phyloP scores from a whole-genome alignment of 2,329 filamentous ascomycete genomes.

The Plenodomus tracheiphilus region DNA sequence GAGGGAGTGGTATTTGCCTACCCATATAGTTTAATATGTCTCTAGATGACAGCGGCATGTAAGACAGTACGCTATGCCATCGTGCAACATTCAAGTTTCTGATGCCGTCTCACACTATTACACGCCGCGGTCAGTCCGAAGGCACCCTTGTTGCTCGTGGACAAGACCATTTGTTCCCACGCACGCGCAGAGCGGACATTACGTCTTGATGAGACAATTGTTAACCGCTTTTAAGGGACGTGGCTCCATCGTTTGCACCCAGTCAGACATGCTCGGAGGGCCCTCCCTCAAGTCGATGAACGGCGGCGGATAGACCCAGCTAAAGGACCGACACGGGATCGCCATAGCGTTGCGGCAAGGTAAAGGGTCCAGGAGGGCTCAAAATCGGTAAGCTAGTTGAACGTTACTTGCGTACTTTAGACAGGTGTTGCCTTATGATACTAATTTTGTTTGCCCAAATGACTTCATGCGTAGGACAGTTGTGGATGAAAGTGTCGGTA shows the following conservation, averaged over 20 bases:
- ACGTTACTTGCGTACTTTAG: background rate
- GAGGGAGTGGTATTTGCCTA: no score
- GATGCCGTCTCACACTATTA: no score
- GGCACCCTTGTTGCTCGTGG: background rate
- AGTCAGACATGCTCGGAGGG: no score
- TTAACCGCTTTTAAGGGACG: background rate
- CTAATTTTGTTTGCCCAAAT: no score
- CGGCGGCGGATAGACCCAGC: background rate
- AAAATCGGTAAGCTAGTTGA: background rate
- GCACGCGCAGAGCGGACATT: background rate
- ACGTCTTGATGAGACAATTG: background rate
- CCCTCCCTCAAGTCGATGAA: background rate
- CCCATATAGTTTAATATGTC: no score
- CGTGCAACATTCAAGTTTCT: no score
- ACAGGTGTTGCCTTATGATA: no score
- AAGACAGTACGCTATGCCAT: no score
- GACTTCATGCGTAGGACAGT: background rate
- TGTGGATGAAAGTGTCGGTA: background rate
- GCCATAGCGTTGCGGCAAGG: constrained; percentile 8
- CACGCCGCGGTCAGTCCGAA: no score
- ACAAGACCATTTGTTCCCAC: background rate
- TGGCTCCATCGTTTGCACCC: background rate
- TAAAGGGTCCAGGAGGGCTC: constrained; percentile 7
- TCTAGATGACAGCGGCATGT: no score
- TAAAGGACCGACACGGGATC: background rate